phyloP scores from a whole-genome alignment of 495 filamentous ascomycete genomes.

The Elasticomyces elasticus region DNA sequence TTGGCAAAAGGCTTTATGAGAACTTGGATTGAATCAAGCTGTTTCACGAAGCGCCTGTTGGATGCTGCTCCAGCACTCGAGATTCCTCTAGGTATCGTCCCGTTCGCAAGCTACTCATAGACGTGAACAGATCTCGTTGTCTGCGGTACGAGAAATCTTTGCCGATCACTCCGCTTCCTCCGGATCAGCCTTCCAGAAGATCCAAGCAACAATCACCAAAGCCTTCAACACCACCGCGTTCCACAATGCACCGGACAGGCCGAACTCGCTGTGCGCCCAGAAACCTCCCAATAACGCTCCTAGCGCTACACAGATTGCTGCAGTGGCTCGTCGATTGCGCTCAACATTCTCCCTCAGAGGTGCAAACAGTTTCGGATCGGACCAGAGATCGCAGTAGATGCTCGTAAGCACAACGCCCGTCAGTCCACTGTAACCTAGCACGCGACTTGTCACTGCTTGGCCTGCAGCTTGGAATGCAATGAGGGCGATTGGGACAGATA shows the following conservation, averaged over 20 bases:
- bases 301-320: conserved; percentile 47
- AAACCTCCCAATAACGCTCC: conserved; percentile 53
- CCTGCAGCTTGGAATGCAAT: conserved; percentile 63
- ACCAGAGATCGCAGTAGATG: conserved; percentile 62
- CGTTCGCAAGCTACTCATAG: too few species aligned
- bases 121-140: too few species aligned
- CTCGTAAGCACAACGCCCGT: conserved; percentile 64
- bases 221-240: conserved; percentile 13
- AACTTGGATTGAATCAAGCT: too few species aligned
- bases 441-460: conserved; percentile 58
- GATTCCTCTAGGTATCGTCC: too few species aligned
- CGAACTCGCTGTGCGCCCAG: conserved; percentile 45
- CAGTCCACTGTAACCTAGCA: conserved; percentile 49
- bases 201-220: conserved; percentile 10
- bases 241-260: conserved; percentile 56
- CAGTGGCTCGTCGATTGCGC: conserved; percentile 47
- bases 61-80: too few species aligned
- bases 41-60: too few species aligned
- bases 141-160: too few species aligned
- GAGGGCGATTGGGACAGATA: conserved; percentile 50
- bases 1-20: too few species aligned
- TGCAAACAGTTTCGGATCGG: conserved; percentile 46
- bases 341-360: conserved; percentile 40
- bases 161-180: background rate
- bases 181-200: conserved; percentile 14